Evolutionary conservation across 768 basidiomycete genomes (phyloP), one percentile per base, ranked within the genome.

Genomic region (Pleurotus tuoliensis): DNA sequence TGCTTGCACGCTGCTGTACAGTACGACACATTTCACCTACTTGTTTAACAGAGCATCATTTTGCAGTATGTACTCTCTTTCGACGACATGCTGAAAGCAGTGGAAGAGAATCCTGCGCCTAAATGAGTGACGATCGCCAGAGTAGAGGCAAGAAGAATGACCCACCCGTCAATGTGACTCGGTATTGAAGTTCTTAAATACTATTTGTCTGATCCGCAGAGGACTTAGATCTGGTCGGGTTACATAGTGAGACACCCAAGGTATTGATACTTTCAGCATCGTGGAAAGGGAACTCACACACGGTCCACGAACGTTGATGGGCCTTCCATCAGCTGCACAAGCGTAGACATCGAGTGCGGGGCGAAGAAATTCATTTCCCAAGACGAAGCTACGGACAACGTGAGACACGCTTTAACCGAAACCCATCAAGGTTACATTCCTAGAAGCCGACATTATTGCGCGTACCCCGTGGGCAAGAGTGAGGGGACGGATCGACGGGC

Each of bases 341-440:
- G 61, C 2, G 76, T 77, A 15, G 76, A 67, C 71, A 80, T 78
- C 5, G 78, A 78, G 52, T 81, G 78, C 3, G 80, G 78, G 2
- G 75, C 77, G 56, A 79, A 80, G 66, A 80, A 79, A 63, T 75
- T 78, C 69, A 76, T 76, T 57, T 81, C 78, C 77, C 79, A 81
- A 16, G 80, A 81, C 5, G 79, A 80, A 0, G 79, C 78, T 80
- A n/a, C n/a, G n/a, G n/a, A n/a, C n/a, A n/a, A 43, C 4, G 45
- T 18, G 24, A 44, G 27, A 47, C 47, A 4, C 30, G 15, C 54
- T 6, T 43, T 22, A 18, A 24, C 37, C 18, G 20, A 44, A 5
- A 30, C 24, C 53, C n/a, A n/a, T 30, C 6, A 30, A 30, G 63
- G 71, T 56, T 48, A 79, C 78, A 81, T 70, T 80, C 76, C 57